These are phyloP conservation scores for Aspergillus sp. DNA, from an alignment of 2,329 filamentous ascomycete genomes.

Conservation along the genomic window DNA sequence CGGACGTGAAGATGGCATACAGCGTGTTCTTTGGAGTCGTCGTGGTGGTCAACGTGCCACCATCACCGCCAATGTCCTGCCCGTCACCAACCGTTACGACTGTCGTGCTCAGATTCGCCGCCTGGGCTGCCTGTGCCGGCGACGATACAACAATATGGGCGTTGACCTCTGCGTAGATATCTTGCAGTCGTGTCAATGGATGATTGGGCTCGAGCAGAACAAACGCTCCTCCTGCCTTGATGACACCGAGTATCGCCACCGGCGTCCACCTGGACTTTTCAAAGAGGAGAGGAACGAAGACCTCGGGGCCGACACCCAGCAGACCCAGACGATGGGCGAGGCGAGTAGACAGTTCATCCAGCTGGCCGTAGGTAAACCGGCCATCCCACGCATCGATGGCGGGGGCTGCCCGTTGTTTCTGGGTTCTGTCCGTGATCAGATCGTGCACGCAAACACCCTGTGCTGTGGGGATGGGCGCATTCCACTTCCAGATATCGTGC, in stretches of 20 bases:
- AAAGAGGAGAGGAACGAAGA: constrained; percentile 4
- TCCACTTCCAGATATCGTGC: not conserved
- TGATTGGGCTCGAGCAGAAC: constrained; percentile 5
- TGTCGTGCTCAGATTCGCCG: not conserved
- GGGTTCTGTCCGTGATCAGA: not conserved
- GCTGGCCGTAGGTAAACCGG: constrained; percentile 3
- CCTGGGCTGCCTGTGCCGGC: not conserved
- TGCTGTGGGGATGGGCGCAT: not conserved
- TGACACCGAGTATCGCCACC: constrained; percentile 5
- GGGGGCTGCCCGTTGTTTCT: not conserved
- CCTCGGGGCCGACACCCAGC: constrained; percentile 13
- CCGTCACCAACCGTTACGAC: not conserved
- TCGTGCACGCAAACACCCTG: not conserved
- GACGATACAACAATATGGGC: constrained; percentile 4
- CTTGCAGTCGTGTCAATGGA: constrained; percentile 8
- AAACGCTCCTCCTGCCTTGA: constrained; percentile 10
- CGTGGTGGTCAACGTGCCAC: too few species aligned
- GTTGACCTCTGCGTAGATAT: constrained; percentile 6
- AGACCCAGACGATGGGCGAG: constrained; percentile 18
- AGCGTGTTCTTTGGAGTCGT: too few species aligned
- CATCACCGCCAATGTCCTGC: not conserved
- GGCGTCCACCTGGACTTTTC: constrained; percentile 8
- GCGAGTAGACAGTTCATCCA: constrained; percentile 18
- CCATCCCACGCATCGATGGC: constrained; percentile 10
- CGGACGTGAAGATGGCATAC: constrained; percentile 53